Base-by-base conservation (phyloP, 306 rosid genomes). In the Inga oerstediana region DNA sequence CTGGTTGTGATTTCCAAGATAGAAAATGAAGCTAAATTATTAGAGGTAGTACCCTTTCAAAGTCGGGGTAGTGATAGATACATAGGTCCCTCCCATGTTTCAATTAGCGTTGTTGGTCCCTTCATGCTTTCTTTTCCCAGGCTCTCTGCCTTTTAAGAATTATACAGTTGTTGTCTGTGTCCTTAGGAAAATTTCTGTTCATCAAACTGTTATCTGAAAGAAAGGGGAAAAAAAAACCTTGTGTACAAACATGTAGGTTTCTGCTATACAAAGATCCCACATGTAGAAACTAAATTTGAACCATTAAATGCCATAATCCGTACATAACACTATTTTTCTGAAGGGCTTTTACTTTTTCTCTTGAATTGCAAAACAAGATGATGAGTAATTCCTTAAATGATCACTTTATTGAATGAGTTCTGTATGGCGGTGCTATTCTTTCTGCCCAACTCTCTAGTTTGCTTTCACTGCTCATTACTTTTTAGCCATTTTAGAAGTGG, bases 1-100 rank as follows among this genome's bases (percentile, higher is more conserved):
- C 27, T 17, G 67, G 82, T 39, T 51, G 79, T 2, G 48, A 69
- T 83, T 88, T n/a, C 75, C 80, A 71, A 82, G 77, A 83, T 80
- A 74, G 89, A 83, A 84, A 79, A 82, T 69, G 65, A 85, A 71
- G 84, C 68, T 79, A 75, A 59, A 41, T 76, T 78, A 59, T 59
- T 37, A 39, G 14, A 41, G 83, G 83, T 80, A 76, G 83, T 70
- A n/a, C 84, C 82, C 74, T 86, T 83, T 82, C 62, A 81, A 49
- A 73, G 88, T 88, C 66, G 87, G 88, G 88, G 83, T 76, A 83
- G 83, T 68, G 24, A 27, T 12, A 75, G 68, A 83, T 52, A 73
- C 80, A 70, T 71, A 85, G 91, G 95, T 83, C 90, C 91, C 91
- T 77, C 64, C 71, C 65, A 64, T 82, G 71, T 84, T 74, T 72